phyloP scores from a whole-genome alignment of 768 basidiomycete genomes.

The Tulasnella sp. region DNA sequence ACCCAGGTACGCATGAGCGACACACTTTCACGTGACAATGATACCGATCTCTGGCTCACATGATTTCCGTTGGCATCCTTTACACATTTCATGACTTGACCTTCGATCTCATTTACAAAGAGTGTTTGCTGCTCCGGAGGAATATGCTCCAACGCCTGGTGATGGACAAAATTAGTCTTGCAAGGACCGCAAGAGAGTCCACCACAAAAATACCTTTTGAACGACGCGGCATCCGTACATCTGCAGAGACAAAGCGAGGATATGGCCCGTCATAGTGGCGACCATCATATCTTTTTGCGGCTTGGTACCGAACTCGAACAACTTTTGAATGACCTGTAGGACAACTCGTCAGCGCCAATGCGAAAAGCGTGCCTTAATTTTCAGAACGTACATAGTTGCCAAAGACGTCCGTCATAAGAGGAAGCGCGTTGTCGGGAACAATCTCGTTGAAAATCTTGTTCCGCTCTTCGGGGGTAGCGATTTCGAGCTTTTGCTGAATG shows the following conservation, averaged over 20 bases:
- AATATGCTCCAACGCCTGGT: conserved; percentile 72
- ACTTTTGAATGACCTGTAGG: conserved; percentile 76
- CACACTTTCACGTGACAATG: no score
- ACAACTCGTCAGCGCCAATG: not conserved
- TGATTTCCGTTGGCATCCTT: conserved; percentile 92
- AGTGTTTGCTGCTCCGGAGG: conserved; percentile 62
- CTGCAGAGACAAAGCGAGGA: conserved; percentile 67
- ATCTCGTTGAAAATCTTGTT: conserved; percentile 80
- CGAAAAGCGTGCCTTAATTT: not conserved
- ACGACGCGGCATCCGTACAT: conserved; percentile 97
- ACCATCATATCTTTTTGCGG: conserved; percentile 61
- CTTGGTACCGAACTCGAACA: conserved; percentile 77
- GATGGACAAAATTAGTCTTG: conserved; percentile 3
- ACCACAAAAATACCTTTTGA: conserved; percentile 69
- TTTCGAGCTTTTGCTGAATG: conserved; percentile 80
- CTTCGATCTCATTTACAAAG: conserved; percentile 70
- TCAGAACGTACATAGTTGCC: conserved; percentile 74
- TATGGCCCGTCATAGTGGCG: conserved; percentile 62
- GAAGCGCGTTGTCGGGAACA: conserved; percentile 57
- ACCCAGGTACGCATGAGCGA: not conserved
- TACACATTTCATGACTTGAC: conserved; percentile 72
- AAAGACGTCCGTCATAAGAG: conserved; percentile 83
- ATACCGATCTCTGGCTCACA: conserved; percentile 35
- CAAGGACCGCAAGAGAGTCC: not conserved
- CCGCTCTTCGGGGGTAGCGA: conserved; percentile 66